phyloP scores from a whole-genome alignment of 441 rosid genomes.

The Monsonia emarginata region DNA sequence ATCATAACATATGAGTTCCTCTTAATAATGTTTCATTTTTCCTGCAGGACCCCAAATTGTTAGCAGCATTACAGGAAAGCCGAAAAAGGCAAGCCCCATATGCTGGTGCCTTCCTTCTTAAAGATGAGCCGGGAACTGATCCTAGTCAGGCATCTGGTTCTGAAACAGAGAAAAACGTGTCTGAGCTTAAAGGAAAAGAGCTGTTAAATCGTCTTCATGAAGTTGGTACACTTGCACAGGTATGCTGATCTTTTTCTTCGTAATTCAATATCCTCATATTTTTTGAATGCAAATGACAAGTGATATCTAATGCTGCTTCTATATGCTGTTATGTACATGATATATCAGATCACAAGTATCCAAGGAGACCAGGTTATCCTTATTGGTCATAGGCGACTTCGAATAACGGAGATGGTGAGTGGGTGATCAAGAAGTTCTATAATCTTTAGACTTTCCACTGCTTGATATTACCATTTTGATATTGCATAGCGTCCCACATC shows the following conservation, averaged over 20 bases:
- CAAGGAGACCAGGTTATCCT: slow-evolving; percentile 90
- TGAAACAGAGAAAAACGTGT: slow-evolving; percentile 55
- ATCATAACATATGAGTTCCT: slow-evolving; percentile 4
- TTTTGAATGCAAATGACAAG: neutral
- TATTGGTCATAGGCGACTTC: slow-evolving; percentile 88
- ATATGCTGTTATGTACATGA: slow-evolving; percentile 12
- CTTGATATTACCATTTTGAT: neutral
- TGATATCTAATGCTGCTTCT: slow-evolving; percentile 2
- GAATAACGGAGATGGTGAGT: slow-evolving; percentile 79
- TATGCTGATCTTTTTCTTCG: slow-evolving; percentile 20
- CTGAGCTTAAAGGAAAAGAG: slow-evolving; percentile 82
- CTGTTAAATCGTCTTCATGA: slow-evolving; percentile 72
- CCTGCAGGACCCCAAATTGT: slow-evolving; percentile 74
- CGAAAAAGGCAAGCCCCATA: slow-evolving; percentile 90
- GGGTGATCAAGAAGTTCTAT: neutral
- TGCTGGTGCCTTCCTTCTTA: slow-evolving; percentile 91
- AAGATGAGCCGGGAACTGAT: slow-evolving; percentile 72
- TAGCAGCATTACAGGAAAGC: slow-evolving; percentile 86
- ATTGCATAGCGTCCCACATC: neutral
- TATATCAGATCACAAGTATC: slow-evolving; percentile 71
- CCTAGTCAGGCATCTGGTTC: slow-evolving; percentile 44
- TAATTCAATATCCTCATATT: neutral
- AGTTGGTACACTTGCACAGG: slow-evolving; percentile 99
- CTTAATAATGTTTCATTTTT: slow-evolving; percentile 13
- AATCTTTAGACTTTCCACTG: neutral